Evolutionary conservation across 306 rosid genomes (phyloP), one percentile per base, ranked within the genome.

Genomic region (Lupinus albus): DNA sequence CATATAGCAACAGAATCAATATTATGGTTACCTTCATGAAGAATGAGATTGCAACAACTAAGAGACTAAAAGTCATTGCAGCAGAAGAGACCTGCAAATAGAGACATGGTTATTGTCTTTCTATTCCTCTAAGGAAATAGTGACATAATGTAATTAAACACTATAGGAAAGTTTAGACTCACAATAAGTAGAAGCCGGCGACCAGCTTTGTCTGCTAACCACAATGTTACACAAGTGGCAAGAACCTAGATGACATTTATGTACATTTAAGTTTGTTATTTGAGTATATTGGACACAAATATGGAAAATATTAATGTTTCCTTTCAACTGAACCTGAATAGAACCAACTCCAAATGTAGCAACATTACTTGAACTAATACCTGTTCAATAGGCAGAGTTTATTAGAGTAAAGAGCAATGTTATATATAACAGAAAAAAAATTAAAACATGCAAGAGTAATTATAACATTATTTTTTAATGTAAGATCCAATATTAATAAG

Each of bases 331-430:
- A 84, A 93, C 97, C 99, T 90, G 99, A 79, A 90, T 66, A 66
- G 87, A 96, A 53, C 99, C 99, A 74, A 93, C 81, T 77, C 94
- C 97, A 68, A 73, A 61, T 64, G 99, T 93, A 12, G 97, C 99
- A 6, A 21, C 86, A 15, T 85, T 80, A 73, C 94, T 82, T 8
- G 97, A 93, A 51, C 65, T 75, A 63, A 93, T 64, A 72, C 97
- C 97, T 90, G 82, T 72, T 69, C 46, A 73, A 41, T 73, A 53
- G 36, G 44, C 38, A 70, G 69, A 48, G 78, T 77, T 58, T 11
- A 45, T 52, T 52, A 69, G 68, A 39, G 42, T 36, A 33, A 57
- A 68, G 44, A 47, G 41, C n/a, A 53, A 50, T 56, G 62, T 25
- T 35, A 39, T 38, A 54, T 7, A n/a, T 38, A 68, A 46, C 57